These are phyloP conservation scores for Eugenia klotzschiana DNA, from an alignment of 441 rosid species.

Conservation along the genomic window DNA sequence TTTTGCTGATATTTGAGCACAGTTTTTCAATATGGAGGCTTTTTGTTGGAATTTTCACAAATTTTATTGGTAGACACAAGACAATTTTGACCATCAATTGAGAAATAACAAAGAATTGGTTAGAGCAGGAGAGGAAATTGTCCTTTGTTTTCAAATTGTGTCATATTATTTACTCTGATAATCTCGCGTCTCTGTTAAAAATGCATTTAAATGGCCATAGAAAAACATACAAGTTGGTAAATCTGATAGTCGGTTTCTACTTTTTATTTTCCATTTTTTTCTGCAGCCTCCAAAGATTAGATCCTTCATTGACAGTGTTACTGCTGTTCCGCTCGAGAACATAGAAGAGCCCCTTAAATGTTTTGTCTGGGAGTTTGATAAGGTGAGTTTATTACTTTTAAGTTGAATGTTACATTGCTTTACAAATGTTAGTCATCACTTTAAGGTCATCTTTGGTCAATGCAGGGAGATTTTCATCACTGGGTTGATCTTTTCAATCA, in stretches of 20 bases:
- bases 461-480: constrained; percentile 97
- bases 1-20: not conserved
- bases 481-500: constrained; percentile 96
- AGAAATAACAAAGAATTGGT: not conserved
- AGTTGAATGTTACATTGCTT: not conserved
- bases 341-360: constrained; percentile 61
- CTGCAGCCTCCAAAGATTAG: constrained; percentile 86
- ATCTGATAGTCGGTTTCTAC: not conserved
- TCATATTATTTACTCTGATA: not conserved
- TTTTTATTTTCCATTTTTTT: constrained; percentile 5
- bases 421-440: not conserved
- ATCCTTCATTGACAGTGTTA: constrained; percentile 65
- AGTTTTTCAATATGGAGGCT: not conserved
- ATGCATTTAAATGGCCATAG: not conserved
- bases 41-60: not conserved
- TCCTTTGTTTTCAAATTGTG: not conserved
- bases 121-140: not conserved
- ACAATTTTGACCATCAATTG: not conserved
- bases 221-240: not conserved
- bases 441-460: constrained; percentile 3
- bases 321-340: constrained; percentile 52
- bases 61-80: not conserved
- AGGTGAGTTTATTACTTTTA: constrained; percentile 30
- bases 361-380: constrained; percentile 88
- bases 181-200: not conserved